A percentile compares a stretch with the other conserved stretches of the same genome.
These are phyloP conservation scores for Cercospora sp. DNA, from an alignment of 2,329 filamentous ascomycete species.

Conservation along the genomic window DNA sequence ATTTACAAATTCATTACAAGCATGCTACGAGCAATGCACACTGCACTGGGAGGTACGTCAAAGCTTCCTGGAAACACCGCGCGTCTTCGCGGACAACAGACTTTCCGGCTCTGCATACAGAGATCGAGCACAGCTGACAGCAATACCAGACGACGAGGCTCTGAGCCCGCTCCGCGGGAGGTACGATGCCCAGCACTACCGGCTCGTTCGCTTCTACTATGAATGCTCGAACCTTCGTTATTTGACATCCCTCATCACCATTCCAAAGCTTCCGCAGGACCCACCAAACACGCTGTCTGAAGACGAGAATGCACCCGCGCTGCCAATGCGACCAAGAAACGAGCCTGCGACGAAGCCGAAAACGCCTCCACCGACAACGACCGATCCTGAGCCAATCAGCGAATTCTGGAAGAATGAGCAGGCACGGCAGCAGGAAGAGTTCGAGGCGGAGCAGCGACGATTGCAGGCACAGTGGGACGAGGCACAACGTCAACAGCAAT, in stretches of 20 bases:
- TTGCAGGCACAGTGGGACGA: slow-evolving; percentile 84
- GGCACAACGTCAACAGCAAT: slow-evolving; percentile 76
- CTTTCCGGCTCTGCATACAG: not conserved
- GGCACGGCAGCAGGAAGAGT: slow-evolving; percentile 87
- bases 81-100: not conserved
- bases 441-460: slow-evolving; percentile 88
- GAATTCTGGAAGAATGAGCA: slow-evolving; percentile 98
- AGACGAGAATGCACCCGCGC: slow-evolving; percentile 72
- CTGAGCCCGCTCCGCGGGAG: slow-evolving; percentile 82
- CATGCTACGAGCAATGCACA: slow-evolving; percentile 98
- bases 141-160: slow-evolving; percentile 68
- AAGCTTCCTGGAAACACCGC: not conserved
- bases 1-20: slow-evolving; percentile 99
- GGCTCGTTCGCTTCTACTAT: slow-evolving; percentile 96
- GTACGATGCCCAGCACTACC: slow-evolving; percentile 95
- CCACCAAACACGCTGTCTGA: slow-evolving; percentile 85
- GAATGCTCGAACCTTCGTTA: slow-evolving; percentile 98
- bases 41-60: slow-evolving; percentile 65
- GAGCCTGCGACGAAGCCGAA: slow-evolving; percentile 69
- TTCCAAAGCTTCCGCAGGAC: slow-evolving; percentile 92
- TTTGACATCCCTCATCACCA: slow-evolving; percentile 90
- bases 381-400: slow-evolving; percentile 90
- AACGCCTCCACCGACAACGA: slow-evolving; percentile 65
- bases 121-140: not conserved
- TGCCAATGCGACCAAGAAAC: slow-evolving; percentile 72